Evolutionary conservation across 2,329 filamentous ascomycete species (phyloP).

Genomic region (Alternaria rosae): DNA sequence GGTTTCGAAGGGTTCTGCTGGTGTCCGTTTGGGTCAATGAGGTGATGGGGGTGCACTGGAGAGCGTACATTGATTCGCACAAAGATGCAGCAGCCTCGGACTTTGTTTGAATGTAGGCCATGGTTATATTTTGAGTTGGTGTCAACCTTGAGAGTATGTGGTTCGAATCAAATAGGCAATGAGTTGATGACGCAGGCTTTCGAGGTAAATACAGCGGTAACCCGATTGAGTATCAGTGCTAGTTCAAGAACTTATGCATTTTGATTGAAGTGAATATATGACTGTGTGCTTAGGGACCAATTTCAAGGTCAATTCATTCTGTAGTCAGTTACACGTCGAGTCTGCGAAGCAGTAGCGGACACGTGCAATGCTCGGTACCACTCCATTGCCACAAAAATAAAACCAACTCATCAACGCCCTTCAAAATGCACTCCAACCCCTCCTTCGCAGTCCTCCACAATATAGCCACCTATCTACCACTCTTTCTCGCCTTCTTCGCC

Average conservation of each 20-base stretch:
- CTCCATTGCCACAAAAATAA: not conserved
- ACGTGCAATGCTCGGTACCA: not conserved
- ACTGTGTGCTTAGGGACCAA: not conserved
- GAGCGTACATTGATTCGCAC: not conserved
- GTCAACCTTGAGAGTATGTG: not conserved
- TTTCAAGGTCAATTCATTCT: too few species aligned
- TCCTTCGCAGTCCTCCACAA: not conserved
- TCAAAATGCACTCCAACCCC: not conserved
- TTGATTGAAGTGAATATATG: not conserved
- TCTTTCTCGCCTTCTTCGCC: conserved; percentile 78
- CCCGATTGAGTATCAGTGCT: not conserved
- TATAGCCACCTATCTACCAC: not conserved
- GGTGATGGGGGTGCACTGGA: not conserved
- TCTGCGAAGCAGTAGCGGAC: too few species aligned
- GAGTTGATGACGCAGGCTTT: not conserved
- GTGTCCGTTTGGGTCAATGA: not conserved
- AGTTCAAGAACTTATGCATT: not conserved
- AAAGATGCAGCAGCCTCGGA: not conserved
- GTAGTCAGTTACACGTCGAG: too few species aligned
- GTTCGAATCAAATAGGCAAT: not conserved
- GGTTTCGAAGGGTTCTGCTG: not conserved
- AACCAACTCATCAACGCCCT: not conserved
- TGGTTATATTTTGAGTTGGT: not conserved
- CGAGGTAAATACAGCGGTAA: not conserved
- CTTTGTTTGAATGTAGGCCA: not conserved